Percentiles rank a stretch among this genome's conserved stretches.
These are phyloP conservation scores for Globisporangium mamillatum DNA, from an alignment of 352 stramenopile genomes.

Conservation along the genomic window DNA sequence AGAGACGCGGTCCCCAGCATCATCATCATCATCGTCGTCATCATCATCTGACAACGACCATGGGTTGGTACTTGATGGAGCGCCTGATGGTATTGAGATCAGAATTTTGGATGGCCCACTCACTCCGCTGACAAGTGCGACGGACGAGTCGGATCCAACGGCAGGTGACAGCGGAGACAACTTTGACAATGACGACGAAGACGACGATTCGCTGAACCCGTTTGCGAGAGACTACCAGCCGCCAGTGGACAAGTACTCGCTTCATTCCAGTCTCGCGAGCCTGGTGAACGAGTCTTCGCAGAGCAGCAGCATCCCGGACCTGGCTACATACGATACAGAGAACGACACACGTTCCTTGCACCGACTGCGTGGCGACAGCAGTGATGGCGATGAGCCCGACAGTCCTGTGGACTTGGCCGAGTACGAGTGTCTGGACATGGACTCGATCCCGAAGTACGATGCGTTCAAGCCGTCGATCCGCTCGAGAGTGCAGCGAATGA, in stretches of 20 bases:
- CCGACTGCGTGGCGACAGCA: slow-evolving; percentile 4
- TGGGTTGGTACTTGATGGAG: neutral
- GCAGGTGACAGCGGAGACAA: slow-evolving; percentile 1
- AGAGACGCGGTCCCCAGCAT: neutral
- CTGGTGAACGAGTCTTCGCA: slow-evolving; percentile 20
- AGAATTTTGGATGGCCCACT: neutral
- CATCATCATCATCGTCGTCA: neutral
- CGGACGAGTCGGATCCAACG: slow-evolving; percentile 1
- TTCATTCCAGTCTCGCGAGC: slow-evolving; percentile 35
- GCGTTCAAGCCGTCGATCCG: slow-evolving; percentile 54
- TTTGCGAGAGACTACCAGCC: slow-evolving; percentile 54
- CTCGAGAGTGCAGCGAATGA: slow-evolving; percentile 8
- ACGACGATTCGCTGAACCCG: slow-evolving; percentile 72
- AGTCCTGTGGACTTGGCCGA: slow-evolving; percentile 58
- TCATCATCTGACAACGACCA: neutral
- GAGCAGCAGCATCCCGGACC: slow-evolving; percentile 15
- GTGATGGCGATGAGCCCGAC: slow-evolving; percentile 19
- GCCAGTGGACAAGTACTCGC: slow-evolving; percentile 21
- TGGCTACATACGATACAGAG: slow-evolving; percentile 7
- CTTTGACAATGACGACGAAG: slow-evolving; percentile 15
- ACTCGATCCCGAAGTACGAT: slow-evolving; percentile 72
- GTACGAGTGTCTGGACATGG: slow-evolving; percentile 72
- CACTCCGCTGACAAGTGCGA: slow-evolving; percentile 4
- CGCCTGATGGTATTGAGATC: neutral
- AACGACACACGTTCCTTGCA: neutral